Conservation (phyloP, 1,284 basidiomycete genomes). For the Phellopilus nigrolimitatus region DNA sequence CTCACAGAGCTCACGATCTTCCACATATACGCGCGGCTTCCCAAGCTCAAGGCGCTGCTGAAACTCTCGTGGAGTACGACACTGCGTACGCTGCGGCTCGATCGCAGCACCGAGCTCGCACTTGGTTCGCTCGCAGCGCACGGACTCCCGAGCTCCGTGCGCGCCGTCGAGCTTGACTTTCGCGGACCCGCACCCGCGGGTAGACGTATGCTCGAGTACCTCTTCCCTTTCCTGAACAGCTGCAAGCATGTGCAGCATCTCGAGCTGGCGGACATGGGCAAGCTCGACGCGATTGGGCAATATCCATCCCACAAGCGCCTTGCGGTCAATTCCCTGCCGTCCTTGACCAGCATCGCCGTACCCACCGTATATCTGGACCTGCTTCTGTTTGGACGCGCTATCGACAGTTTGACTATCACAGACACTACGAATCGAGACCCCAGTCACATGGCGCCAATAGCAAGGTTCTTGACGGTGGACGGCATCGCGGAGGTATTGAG, state of each 20-base stretch:
- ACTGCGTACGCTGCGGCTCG: slow-evolving; percentile 9
- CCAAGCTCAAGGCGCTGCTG: slow-evolving; percentile 15
- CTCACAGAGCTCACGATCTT: slow-evolving; percentile 17
- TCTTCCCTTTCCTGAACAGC: slow-evolving; percentile 14
- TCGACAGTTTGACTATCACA: slow-evolving; percentile 14
- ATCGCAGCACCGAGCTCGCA: slow-evolving; percentile 12
- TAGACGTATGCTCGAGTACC: background rate
- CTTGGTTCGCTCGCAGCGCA: slow-evolving; percentile 11
- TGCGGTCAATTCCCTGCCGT: slow-evolving; percentile 6
- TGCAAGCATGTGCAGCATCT: slow-evolving; percentile 11
- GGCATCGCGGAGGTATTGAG: slow-evolving; percentile 9
- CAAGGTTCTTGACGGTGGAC: slow-evolving; percentile 8
- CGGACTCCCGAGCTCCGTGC: slow-evolving; percentile 15
- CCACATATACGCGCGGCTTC: background rate
- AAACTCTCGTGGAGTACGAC: slow-evolving; percentile 15
- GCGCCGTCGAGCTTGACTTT: slow-evolving; percentile 16
- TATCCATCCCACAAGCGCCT: slow-evolving; percentile 9
- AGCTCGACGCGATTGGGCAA: slow-evolving; percentile 9
- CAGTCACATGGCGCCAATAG: background rate
- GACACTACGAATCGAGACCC: slow-evolving; percentile 6
- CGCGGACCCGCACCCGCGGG: background rate
- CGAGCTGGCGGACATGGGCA: slow-evolving; percentile 19
- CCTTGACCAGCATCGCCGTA: slow-evolving; percentile 13
- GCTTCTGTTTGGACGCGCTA: slow-evolving; percentile 9
- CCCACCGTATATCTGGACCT: slow-evolving; percentile 13